Conservation (phyloP, 805 yeast species). For the Lipomyces starkeyi region DNA sequence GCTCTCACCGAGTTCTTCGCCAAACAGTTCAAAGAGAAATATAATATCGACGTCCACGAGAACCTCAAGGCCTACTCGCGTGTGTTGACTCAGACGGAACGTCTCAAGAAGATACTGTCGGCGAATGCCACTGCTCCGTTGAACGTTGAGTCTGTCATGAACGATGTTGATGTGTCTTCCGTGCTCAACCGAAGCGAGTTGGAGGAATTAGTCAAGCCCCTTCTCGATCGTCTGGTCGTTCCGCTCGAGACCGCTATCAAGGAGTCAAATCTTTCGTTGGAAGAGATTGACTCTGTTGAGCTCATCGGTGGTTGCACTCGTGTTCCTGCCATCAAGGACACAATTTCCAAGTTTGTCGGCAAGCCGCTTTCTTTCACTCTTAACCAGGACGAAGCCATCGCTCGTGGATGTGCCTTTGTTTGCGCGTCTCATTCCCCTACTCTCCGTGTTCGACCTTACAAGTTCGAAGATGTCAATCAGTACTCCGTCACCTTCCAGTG, state of each 20-base stretch:
- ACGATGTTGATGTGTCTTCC: conserved; percentile 94
- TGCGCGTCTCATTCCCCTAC: conserved; percentile 99
- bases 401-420: conserved; percentile 98
- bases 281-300: conserved; percentile 88
- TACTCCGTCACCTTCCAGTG: conserved; percentile 92
- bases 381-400: conserved; percentile 99
- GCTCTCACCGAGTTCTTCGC: conserved; percentile 96
- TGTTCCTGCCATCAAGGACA: conserved; percentile 90
- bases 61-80: conserved; percentile 96
- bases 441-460: conserved; percentile 97
- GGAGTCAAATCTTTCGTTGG: conserved; percentile 73
- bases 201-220: conserved; percentile 86
- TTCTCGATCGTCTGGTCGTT: conserved; percentile 71
- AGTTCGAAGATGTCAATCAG: conserved; percentile 93
- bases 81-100: conserved; percentile 89
- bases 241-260: conserved; percentile 85
- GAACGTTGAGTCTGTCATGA: conserved; percentile 94
- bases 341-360: conserved; percentile 78
- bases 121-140: conserved; percentile 95
- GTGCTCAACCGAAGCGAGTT: conserved; percentile 88
- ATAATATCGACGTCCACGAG: conserved; percentile 79
- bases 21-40: conserved; percentile 85
- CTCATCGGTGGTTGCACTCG: conserved; percentile 98
- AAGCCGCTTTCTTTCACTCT: conserved; percentile 89
- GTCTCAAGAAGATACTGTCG: conserved; percentile 91